Evolutionary conservation across 345 rosid species (phyloP).

Genomic region (Kernera saxatilis): DNA sequence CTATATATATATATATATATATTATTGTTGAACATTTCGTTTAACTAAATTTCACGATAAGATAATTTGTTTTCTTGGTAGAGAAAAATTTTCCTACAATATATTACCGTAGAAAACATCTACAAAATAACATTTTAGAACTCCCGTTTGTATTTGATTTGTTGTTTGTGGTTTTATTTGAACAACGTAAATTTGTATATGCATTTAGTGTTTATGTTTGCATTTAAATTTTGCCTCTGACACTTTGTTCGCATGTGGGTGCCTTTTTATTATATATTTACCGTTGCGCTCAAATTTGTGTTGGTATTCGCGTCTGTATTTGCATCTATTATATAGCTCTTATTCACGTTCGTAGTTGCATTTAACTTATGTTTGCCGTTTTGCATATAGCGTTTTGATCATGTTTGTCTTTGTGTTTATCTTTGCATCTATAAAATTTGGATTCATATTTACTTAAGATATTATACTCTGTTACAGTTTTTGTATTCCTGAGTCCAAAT

Average conservation of each 20-base stretch:
- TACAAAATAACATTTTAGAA: background rate
- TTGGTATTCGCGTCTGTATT: background rate
- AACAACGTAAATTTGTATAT: background rate
- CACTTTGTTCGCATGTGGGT: background rate
- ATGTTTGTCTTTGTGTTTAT: background rate
- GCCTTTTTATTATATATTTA: background rate
- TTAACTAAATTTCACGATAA: too few relatives aligned
- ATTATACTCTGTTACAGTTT: too few relatives aligned
- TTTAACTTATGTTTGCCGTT: too few relatives aligned
- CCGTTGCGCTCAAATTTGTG: background rate
- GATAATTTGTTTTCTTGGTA: too few relatives aligned
- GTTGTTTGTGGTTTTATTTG: background rate
- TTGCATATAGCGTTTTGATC: background rate
- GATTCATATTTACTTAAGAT: too few relatives aligned
- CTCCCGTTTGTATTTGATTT: background rate
- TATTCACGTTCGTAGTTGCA: background rate
- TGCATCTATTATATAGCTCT: background rate
- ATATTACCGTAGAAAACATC: too few relatives aligned
- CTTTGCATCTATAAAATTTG: background rate
- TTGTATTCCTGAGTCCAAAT: background rate
- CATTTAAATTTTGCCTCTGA: background rate
- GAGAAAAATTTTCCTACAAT: too few relatives aligned
- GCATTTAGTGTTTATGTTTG: background rate
- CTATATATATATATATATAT: too few relatives aligned
- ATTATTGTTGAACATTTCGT: too few relatives aligned